Percentiles rank a stretch among this genome's conserved stretches.
Conservation (phyloP, 768 basidiomycete genomes). For the Pisolithus sp. region DNA sequence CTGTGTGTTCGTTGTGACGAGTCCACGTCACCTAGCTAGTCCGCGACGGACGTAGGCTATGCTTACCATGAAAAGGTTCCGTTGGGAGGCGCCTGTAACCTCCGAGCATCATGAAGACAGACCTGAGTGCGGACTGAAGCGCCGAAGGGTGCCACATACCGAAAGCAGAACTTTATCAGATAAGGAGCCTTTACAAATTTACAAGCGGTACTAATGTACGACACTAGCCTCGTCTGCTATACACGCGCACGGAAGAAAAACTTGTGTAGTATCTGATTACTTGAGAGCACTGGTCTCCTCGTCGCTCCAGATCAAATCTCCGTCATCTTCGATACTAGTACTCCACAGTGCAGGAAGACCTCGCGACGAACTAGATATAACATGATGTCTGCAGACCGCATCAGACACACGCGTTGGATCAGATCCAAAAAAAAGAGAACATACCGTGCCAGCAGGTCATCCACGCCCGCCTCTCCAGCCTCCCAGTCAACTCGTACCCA, state of each 20-base stretch:
- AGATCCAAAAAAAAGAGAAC: background rate
- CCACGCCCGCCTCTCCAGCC: conserved; percentile 52
- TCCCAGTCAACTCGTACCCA: conserved; percentile 80
- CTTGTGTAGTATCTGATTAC: background rate
- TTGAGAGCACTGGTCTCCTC: background rate
- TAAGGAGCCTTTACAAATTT: background rate
- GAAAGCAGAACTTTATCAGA: background rate
- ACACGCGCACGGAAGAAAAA: background rate
- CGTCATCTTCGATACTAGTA: background rate
- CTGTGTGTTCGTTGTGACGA: background rate
- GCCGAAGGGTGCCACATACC: background rate
- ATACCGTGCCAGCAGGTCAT: conserved; percentile 55
- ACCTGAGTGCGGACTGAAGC: background rate
- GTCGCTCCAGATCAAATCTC: conserved; percentile 1
- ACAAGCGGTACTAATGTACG: background rate
- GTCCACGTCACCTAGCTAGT: background rate
- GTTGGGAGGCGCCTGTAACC: conserved; percentile 14
- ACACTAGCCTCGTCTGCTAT: background rate
- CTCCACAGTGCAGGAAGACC: background rate
- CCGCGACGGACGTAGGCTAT: background rate
- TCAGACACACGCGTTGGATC: background rate
- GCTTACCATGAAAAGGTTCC: conserved; percentile 9
- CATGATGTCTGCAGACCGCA: background rate
- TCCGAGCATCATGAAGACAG: conserved; percentile 13
- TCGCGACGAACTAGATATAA: background rate